Percentiles rank a stretch among this genome's conserved stretches.
These are phyloP conservation scores for Coffea eugenioides DNA, from an alignment of 257 asterid genomes.

Conservation along the genomic window DNA sequence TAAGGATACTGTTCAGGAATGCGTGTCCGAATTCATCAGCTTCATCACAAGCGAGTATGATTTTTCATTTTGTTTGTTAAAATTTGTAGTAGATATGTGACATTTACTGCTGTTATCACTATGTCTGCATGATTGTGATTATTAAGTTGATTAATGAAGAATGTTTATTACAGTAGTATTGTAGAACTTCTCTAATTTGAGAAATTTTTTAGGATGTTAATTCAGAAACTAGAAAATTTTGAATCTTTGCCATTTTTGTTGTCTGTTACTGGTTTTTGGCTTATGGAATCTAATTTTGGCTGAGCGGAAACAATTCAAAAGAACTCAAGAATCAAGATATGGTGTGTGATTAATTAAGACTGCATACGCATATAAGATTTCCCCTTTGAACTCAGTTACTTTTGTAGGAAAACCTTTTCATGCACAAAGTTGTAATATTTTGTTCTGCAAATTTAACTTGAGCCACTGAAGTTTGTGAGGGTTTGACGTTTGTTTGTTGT, in stretches of 20 bases:
- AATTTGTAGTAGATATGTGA: background rate
- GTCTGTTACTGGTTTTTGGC: background rate
- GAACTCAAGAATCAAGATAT: background rate
- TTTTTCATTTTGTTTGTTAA: background rate
- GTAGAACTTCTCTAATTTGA: background rate
- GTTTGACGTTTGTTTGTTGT: background rate
- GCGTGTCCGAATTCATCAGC: constrained; percentile 74
- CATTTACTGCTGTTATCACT: background rate
- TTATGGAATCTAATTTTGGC: background rate
- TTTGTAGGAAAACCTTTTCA: background rate
- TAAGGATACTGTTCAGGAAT: constrained; percentile 73
- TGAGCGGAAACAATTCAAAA: background rate
- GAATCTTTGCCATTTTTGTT: background rate
- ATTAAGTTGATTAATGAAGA: background rate
- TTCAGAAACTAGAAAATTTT: background rate
- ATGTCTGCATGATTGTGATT: background rate
- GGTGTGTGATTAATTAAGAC: background rate
- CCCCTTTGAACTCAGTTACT: background rate
- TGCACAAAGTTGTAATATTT: background rate
- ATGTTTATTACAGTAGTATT: background rate
- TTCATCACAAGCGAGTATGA: constrained; percentile 78
- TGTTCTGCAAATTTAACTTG: background rate
- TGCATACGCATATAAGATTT: background rate
- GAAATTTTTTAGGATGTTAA: background rate
- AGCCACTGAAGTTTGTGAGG: background rate